Conservation (phyloP, 2,329 filamentous ascomycete species). For the Paecilomyces sp. region DNA sequence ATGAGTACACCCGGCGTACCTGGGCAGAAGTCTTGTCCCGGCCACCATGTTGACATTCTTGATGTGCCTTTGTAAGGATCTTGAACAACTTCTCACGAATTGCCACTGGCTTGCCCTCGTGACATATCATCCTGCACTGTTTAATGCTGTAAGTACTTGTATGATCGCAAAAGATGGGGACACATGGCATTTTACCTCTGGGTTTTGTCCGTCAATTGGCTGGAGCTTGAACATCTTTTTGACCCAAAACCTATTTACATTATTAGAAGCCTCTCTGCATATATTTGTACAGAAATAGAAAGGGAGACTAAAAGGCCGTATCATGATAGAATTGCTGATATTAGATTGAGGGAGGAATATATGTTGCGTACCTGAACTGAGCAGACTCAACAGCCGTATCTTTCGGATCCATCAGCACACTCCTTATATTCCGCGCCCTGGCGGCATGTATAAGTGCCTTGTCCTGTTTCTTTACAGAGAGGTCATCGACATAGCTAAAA, state of each 20-base stretch:
- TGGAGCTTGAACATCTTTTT: constrained; percentile 48
- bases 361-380: constrained; percentile 38
- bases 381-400: constrained; percentile 45
- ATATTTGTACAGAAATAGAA: not conserved
- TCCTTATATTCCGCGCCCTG: constrained; percentile 41
- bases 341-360: not conserved
- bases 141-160: not conserved
- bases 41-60: constrained; percentile 46
- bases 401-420: constrained; percentile 42
- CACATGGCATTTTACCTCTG: constrained; percentile 26
- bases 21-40: constrained; percentile 47
- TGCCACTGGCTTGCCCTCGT: constrained; percentile 47
- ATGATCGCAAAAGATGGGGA: not conserved
- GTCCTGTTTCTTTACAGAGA: constrained; percentile 46
- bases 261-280: constrained; percentile 1
- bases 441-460: constrained; percentile 45
- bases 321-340: not conserved
- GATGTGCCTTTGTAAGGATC: constrained; percentile 43
- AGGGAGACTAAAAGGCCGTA: not conserved
- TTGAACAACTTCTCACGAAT: constrained; percentile 46
- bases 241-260: constrained; percentile 40
- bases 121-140: constrained; percentile 37
- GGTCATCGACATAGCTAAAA: constrained; percentile 40
- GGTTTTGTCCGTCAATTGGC: constrained; percentile 27
- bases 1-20: constrained; percentile 44